Evolutionary conservation across 169 alveolate species (phyloP), one percentile per base, ranked within the genome.

Genomic region (Blepharisma undulans): DNA sequence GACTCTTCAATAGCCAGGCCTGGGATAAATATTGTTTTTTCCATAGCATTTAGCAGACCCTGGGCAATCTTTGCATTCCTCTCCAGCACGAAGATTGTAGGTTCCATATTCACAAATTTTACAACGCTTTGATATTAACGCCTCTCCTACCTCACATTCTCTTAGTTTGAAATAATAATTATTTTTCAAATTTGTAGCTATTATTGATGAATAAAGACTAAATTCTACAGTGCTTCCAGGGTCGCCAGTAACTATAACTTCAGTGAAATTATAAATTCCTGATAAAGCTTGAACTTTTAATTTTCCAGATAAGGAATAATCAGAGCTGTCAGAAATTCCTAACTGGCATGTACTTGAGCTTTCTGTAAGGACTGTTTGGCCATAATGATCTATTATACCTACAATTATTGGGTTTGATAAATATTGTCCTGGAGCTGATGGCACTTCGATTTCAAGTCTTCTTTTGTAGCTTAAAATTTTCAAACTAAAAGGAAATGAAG

Each of bases 401-500:
- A 80, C 10, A 16, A n/a, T 76, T 18, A 76, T n/a, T 18, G n/a
- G 84, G 22, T n/a, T 14, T 76, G n/a, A n/a, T 76, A 25, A 18
- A 18, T 76, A 18, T 76, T 66, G 76, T 66, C 76, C 76, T 66
- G 76, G 76, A 66, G 76, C 76, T 66, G 76, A 66, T 16, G 76
- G 16, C 19, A 66, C 16, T 16, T 66, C 19, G 16, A 19, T 16
- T 19, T 66, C 22, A 66, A 16, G 18, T 16, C n/a, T n/a, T n/a
- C n/a, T n/a, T n/a, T n/a, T n/a, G n/a, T n/a, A n/a, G n/a, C n/a
- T n/a, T n/a, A n/a, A n/a, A n/a, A 76, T 18, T 76, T 18, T 76
- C 16, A 76, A 29, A 12, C 22, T 14, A 76, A 12, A 76, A 12
- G 94, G 86, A 71, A 76, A 91, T 21, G 92, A 74, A 87, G 87